These are phyloP conservation scores for Phlyctochytrium planicorne DNA, from an alignment of 192 early-diverging fungal species.

Conservation along the genomic window DNA sequence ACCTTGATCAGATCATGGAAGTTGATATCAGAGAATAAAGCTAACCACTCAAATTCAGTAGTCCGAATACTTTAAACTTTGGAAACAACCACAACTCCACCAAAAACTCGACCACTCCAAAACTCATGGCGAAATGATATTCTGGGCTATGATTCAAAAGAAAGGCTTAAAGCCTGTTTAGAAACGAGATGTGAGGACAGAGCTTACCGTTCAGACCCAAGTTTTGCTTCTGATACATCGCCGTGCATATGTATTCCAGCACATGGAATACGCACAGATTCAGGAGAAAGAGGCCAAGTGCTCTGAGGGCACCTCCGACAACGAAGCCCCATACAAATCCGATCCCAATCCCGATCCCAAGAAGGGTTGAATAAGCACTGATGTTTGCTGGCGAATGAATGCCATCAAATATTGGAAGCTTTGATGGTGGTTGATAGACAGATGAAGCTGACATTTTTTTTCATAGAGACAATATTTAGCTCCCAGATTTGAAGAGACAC, in stretches of 20 bases:
- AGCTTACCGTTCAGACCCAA: conserved; percentile 69
- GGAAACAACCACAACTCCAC: conserved; percentile 67
- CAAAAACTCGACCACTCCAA: conserved; percentile 67
- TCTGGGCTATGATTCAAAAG: conserved; percentile 70
- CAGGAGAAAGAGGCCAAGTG: conserved; percentile 65
- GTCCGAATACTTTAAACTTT: conserved; percentile 40
- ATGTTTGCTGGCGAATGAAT: background rate
- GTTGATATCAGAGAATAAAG: conserved; percentile 7
- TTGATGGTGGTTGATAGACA: background rate
- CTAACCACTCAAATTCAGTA: conserved; percentile 41
- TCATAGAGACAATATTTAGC: too few relatives aligned
- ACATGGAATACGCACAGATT: conserved; percentile 76
- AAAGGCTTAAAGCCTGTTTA: conserved; percentile 52
- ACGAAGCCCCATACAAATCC: background rate
- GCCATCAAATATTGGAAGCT: background rate
- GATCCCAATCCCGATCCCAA: background rate
- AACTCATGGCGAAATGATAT: conserved; percentile 70
- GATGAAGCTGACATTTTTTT: too few relatives aligned
- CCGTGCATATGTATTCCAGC: conserved; percentile 84
- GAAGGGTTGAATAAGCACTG: background rate
- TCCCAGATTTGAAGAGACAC: too few relatives aligned
- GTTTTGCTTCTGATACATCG: conserved; percentile 67
- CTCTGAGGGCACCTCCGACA: background rate
- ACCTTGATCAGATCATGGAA: conserved; percentile 8
- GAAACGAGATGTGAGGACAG: conserved; percentile 8